Evolutionary conservation across 352 stramenopile species (phyloP).

Genomic region (Peronospora destructor): DNA sequence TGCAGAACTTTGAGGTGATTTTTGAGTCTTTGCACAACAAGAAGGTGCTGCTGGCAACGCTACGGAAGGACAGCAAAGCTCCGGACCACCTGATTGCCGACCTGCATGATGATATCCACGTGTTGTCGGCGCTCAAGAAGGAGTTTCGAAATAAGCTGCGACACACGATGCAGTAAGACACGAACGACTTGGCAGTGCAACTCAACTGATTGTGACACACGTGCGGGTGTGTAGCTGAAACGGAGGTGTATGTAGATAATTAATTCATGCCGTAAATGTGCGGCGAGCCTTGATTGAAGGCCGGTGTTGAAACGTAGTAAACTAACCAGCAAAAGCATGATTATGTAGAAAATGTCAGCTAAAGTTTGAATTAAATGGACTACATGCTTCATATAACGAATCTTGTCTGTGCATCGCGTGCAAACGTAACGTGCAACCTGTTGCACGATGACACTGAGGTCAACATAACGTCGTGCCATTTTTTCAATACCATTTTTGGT

Average conservation of each 20-base stretch:
- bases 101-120: slow-evolving; percentile 75
- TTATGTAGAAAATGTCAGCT: slow-evolving; percentile 16
- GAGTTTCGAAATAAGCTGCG: slow-evolving; percentile 74
- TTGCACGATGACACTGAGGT: too few relatives aligned
- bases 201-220: slow-evolving; percentile 1
- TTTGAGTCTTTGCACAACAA: slow-evolving; percentile 83
- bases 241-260: slow-evolving; percentile 9
- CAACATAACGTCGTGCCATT: too few relatives aligned
- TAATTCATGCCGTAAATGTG: neutral
- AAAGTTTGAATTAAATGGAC: neutral
- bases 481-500: too few relatives aligned
- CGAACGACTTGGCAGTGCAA: neutral
- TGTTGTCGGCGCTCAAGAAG: slow-evolving; percentile 71
- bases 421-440: too few relatives aligned
- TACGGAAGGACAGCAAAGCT: slow-evolving; percentile 61
- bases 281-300: neutral
- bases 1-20: slow-evolving; percentile 82
- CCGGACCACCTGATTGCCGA: slow-evolving; percentile 69
- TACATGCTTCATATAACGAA: too few relatives aligned
- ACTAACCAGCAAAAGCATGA: neutral
- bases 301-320: neutral
- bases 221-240: neutral
- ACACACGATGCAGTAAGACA: slow-evolving; percentile 41
- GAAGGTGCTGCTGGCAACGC: slow-evolving; percentile 63
- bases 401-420: too few relatives aligned